These are phyloP conservation scores for Stenogyne calaminthoides DNA, from an alignment of 305 asterid genomes.

Conservation along the genomic window DNA sequence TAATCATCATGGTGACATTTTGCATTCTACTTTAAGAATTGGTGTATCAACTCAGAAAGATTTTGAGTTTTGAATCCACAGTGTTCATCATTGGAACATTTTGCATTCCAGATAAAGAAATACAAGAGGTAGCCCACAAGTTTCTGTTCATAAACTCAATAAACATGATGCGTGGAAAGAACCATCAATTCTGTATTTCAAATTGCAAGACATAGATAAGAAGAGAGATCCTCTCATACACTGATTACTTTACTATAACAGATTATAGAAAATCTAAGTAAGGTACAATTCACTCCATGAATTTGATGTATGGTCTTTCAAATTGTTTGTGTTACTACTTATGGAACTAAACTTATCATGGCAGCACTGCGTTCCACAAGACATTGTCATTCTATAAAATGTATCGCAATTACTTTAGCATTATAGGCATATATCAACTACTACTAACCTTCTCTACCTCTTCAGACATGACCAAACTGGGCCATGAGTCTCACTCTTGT, in stretches of 20 bases:
- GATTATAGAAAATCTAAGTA: neutral
- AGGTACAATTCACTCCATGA: slow-evolving; percentile 1
- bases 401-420: neutral
- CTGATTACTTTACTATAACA: neutral
- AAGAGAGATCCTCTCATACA: neutral
- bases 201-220: neutral
- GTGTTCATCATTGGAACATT: neutral
- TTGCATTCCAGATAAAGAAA: neutral
- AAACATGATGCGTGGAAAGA: neutral
- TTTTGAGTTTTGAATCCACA: neutral
- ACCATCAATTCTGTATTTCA: neutral
- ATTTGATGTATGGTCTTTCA: neutral
- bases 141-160: neutral
- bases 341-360: neutral
- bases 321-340: neutral
- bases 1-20: no score
- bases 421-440: neutral
- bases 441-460: no score
- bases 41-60: no score
- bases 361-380: neutral
- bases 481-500: no score
- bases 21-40: no score
- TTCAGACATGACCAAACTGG: no score
- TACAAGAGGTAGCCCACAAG: neutral
- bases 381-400: neutral